These are phyloP conservation scores for Achaetomium macrosporum DNA, from an alignment of 2,329 filamentous ascomycete genomes.

Conservation along the genomic window DNA sequence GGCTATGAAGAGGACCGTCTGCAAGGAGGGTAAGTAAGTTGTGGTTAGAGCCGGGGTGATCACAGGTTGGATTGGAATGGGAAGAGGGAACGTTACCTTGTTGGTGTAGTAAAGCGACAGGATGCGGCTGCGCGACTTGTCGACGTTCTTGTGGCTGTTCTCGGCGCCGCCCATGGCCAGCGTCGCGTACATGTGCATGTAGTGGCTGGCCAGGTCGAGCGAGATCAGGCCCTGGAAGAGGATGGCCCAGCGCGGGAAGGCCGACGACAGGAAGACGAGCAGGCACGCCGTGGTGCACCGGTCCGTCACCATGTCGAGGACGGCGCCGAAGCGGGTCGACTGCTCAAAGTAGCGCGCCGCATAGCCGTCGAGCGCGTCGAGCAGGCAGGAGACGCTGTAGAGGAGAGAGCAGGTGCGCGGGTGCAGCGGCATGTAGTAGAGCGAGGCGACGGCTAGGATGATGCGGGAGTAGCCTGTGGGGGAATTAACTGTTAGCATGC, in stretches of 20 bases:
- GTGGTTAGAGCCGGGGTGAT: not conserved
- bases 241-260: constrained; percentile 90
- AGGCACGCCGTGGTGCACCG: constrained; percentile 94
- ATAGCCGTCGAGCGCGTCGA: constrained; percentile 91
- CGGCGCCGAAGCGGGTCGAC: constrained; percentile 90
- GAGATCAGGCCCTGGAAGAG: constrained; percentile 91
- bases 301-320: constrained; percentile 98
- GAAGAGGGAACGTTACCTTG: constrained; percentile 58
- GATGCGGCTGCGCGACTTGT: constrained; percentile 79
- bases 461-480: constrained; percentile 66
- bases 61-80: not conserved
- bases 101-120: constrained; percentile 96
- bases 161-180: constrained; percentile 77
- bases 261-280: constrained; percentile 88
- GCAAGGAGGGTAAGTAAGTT: not conserved
- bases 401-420: constrained; percentile 89
- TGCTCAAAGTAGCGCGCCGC: constrained; percentile 87
- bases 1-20: constrained; percentile 87
- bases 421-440: constrained; percentile 99
- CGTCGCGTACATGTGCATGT: constrained; percentile 98
- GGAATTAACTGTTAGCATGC: not conserved
- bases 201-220: constrained; percentile 90
- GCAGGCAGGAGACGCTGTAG: constrained; percentile 89
- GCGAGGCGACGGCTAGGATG: constrained; percentile 76
- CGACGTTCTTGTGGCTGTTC: constrained; percentile 88